Base-by-base conservation (phyloP, 192 early-diverging fungal species). In the Gonapodya prolifera region DNA sequence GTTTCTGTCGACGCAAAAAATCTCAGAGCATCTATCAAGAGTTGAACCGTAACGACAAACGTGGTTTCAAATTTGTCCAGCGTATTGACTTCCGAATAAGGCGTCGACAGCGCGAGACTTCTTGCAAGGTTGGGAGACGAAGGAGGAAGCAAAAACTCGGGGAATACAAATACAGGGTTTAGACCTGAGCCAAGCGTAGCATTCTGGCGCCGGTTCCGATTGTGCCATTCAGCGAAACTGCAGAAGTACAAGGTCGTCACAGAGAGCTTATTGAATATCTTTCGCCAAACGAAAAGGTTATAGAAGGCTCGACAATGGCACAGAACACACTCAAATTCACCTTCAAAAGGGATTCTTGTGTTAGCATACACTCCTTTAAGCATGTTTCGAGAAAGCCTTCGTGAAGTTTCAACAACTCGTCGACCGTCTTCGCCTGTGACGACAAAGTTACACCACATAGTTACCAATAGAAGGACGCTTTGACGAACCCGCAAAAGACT, bases 321-420 rank as follows among this genome's bases (percentile, higher is more conserved):
- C 45, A 1, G 78, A 35, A 35, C 71, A 83, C 81, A 35, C 80
- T 35, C 70, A 80, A 69, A 35, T 77, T 83, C 87, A 94, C 92
- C 85, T 92, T 87, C 77, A 97, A 84, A 34, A 98, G 84, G 75
- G 92, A 94, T 17, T 86, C 81, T 69, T 92, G 92, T 2, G 92
- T 95, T 30, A 98, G 79, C 86, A 96, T 93, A 78, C 92, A 96
- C 80, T 97, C 92, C 80, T 93, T 94, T 35, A 98, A 86, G 75
- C 93, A 96, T 1, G 88, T 86, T 77, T 96, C 94, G 70, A 97
- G 80, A 71, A 95, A 95, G 61, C 93, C 91, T 1, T 87, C 86
- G 80, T 97, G 96, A 34, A 88, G 84, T 78, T 89, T 83, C 18
- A 93, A 80, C 35, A 99, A 86, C 33, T 96, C 91, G 77, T 98